A percentile compares a stretch with the other conserved stretches of the same genome.
Conservation (phyloP, 1,284 basidiomycete genomes). For the Irpex sp. region DNA sequence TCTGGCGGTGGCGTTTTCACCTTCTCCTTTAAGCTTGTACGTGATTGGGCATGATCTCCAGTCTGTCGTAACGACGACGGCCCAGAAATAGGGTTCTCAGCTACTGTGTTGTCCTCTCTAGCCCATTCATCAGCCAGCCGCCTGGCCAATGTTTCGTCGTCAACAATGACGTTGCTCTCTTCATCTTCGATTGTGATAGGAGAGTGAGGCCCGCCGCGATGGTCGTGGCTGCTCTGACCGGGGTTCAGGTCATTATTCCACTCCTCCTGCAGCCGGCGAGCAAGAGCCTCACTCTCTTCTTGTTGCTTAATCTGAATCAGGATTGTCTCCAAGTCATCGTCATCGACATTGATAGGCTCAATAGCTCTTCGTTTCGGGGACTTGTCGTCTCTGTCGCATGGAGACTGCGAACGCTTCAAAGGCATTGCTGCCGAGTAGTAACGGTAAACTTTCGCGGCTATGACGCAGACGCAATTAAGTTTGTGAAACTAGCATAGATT, state of each 20-base stretch:
- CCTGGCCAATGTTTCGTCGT: constrained; percentile 35
- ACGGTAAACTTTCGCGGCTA: not conserved
- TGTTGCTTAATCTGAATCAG: constrained; percentile 38
- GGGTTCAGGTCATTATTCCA: constrained; percentile 18
- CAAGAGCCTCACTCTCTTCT: constrained; percentile 41
- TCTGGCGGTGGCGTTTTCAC: not conserved
- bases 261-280: constrained; percentile 31
- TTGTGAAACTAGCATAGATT: not conserved
- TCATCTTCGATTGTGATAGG: not conserved
- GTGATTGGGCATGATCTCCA: not conserved
- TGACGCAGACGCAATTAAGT: not conserved
- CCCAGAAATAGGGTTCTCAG: not conserved
- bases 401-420: constrained; percentile 15
- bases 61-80: not conserved
- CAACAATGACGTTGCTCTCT: not conserved
- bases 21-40: not conserved
- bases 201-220: not conserved
- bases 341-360: constrained; percentile 15
- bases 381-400: constrained; percentile 4
- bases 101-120: constrained; percentile 19
- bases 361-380: constrained; percentile 15
- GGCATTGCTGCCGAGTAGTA: constrained; percentile 13
- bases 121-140: constrained; percentile 36
- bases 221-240: not conserved
- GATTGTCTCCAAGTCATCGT: constrained; percentile 34